Percentiles rank a stretch among this genome's conserved stretches.
Evolutionary conservation across 129 eudicot genomes (phyloP).

Genomic region (Chrysanthemum lavandulifolium): DNA sequence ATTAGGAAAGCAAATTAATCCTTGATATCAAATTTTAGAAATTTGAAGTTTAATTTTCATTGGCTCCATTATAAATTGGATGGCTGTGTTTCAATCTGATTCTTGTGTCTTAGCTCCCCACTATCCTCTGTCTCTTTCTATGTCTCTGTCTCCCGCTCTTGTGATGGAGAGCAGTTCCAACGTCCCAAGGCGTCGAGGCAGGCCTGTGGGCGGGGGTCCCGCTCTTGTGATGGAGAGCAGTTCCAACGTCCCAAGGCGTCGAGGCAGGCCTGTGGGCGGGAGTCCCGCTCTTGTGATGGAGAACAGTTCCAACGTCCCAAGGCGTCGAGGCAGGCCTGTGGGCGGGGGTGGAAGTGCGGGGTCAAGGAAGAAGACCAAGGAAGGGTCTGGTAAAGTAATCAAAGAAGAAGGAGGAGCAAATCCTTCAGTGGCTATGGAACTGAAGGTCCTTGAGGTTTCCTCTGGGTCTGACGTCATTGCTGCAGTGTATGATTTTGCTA

Average conservation of each 20-base stretch:
- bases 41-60: not conserved
- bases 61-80: not conserved
- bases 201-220: not conserved
- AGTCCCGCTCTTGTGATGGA: conserved; percentile 1
- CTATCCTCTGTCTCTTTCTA: not conserved
- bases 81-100: not conserved
- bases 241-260: no score
- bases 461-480: conserved; percentile 8
- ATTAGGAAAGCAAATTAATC: not conserved
- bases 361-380: not conserved
- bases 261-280: no score
- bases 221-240: no score
- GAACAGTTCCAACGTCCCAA: not conserved
- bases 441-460: conserved; percentile 2
- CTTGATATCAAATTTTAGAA: not conserved
- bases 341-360: not conserved
- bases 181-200: conserved; percentile 11
- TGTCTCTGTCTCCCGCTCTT: not conserved
- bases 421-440: not conserved
- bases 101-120: conserved; percentile 2
- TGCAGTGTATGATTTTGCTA: conserved; percentile 11
- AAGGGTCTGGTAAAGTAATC: not conserved
- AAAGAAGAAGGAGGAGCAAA: not conserved
- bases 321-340: conserved; percentile 14
- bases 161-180: not conserved